phyloP scores from a whole-genome alignment of 2,329 filamentous ascomycete species.

The Xylaria multiplex region DNA sequence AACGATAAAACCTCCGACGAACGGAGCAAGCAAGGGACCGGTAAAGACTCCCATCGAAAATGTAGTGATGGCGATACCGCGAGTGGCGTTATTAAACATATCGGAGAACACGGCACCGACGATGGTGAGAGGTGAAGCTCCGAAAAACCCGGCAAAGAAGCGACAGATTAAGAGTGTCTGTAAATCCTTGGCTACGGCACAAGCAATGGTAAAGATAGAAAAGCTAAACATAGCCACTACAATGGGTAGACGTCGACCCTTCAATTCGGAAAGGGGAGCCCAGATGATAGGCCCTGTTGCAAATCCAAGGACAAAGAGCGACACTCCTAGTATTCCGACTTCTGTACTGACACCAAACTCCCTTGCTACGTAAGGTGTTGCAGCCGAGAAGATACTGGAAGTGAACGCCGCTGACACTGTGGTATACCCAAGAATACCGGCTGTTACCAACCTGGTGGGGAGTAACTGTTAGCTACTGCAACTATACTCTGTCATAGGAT shows the following conservation, averaged over 20 bases:
- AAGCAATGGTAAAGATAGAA: conserved; percentile 72
- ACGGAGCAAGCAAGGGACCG: conserved; percentile 73
- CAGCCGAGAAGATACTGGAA: conserved; percentile 78
- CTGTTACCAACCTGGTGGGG: conserved; percentile 65
- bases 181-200: conserved; percentile 73
- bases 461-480: conserved; percentile 9
- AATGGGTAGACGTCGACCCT: conserved; percentile 71
- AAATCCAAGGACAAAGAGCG: conserved; percentile 76
- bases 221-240: conserved; percentile 74
- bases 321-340: conserved; percentile 72
- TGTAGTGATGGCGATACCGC: conserved; percentile 67
- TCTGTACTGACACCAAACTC: conserved; percentile 70
- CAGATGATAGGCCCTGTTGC: conserved; percentile 72
- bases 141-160: conserved; percentile 79
- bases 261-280: conserved; percentile 78
- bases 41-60: conserved; percentile 72
- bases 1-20: conserved; percentile 75
- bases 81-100: conserved; percentile 73
- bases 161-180: conserved; percentile 76
- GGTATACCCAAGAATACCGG: conserved; percentile 76
- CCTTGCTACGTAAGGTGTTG: conserved; percentile 65
- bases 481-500: neutral
- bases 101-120: conserved; percentile 78
- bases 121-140: conserved; percentile 73
- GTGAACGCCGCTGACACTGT: conserved; percentile 78